These are phyloP conservation scores for Cutaneotrichosporon sp. DNA, from an alignment of 1,284 basidiomycete species.

Conservation along the genomic window DNA sequence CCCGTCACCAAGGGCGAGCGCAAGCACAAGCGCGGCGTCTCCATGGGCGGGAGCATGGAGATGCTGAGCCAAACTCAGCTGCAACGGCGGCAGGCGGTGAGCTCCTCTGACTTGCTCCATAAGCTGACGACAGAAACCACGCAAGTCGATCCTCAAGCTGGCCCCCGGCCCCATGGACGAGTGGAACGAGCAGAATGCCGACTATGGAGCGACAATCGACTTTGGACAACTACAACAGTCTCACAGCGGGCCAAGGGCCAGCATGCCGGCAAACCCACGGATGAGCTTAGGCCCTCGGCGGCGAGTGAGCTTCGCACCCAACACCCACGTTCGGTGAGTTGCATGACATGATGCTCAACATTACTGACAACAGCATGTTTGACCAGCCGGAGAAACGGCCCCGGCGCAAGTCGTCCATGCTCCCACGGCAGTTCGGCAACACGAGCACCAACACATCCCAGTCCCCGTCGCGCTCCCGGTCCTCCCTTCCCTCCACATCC, in stretches of 20 bases:
- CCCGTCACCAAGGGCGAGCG: constrained; percentile 22
- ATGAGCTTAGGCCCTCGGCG: constrained; percentile 63
- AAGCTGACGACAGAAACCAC: constrained; percentile 32
- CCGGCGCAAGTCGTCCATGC: constrained; percentile 31
- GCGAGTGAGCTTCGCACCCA: constrained; percentile 77
- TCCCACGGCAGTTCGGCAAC: constrained; percentile 9
- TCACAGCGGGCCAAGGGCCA: constrained; percentile 10
- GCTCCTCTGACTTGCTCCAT: not conserved
- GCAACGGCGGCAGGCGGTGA: constrained; percentile 12
- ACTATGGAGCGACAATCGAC: constrained; percentile 30
- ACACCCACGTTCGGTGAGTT: constrained; percentile 63
- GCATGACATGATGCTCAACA: too few species aligned
- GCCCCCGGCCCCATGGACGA: not conserved
- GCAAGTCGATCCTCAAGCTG: constrained; percentile 41
- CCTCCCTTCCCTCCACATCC: constrained; percentile 15
- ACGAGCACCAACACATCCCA: not conserved
- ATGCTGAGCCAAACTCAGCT: constrained; percentile 12
- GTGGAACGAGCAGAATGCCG: constrained; percentile 5
- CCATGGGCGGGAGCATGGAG: constrained; percentile 28
- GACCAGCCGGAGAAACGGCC: constrained; percentile 22
- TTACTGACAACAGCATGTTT: constrained; percentile 27
- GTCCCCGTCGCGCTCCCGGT: constrained; percentile 14
- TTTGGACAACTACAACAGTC: constrained; percentile 23
- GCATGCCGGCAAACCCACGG: constrained; percentile 12
- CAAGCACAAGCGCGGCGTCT: constrained; percentile 27